A percentile compares a stretch with the other conserved stretches of the same genome.
phyloP scores from a whole-genome alignment of 1,284 basidiomycete species.

The Cutaneotrichosporon mucoides region DNA sequence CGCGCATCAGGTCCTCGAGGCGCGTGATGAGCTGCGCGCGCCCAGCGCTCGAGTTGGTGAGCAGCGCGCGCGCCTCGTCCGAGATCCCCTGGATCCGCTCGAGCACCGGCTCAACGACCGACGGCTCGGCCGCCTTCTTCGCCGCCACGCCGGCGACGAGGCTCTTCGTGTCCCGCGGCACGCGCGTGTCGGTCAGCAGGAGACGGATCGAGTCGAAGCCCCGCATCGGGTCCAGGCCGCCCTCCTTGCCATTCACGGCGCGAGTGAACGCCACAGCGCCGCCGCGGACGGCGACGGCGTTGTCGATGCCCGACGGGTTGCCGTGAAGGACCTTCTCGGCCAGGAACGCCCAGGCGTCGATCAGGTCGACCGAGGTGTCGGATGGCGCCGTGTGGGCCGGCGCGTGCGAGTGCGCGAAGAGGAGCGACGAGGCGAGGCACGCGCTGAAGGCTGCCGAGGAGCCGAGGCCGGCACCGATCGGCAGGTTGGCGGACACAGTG shows the following conservation, averaged over 20 bases:
- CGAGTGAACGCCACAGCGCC: slow-evolving; percentile 90
- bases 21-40: slow-evolving; percentile 58
- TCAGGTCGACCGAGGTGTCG: slow-evolving; percentile 66
- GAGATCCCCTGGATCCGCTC: slow-evolving; percentile 74
- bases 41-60: slow-evolving; percentile 59
- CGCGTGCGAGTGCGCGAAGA: slow-evolving; percentile 51
- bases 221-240: slow-evolving; percentile 77
- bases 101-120: slow-evolving; percentile 67
- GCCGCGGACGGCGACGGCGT: slow-evolving; percentile 88
- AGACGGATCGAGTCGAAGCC: slow-evolving; percentile 77
- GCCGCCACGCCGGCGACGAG: slow-evolving; percentile 77
- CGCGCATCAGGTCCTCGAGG: slow-evolving; percentile 62
- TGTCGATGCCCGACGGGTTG: slow-evolving; percentile 96
- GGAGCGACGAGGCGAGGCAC: slow-evolving; percentile 75
- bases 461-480: slow-evolving; percentile 92
- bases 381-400: slow-evolving; percentile 55
- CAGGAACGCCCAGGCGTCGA: slow-evolving; percentile 92
- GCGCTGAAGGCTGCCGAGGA: slow-evolving; percentile 94
- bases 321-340: slow-evolving; percentile 96
- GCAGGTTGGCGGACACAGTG: slow-evolving; percentile 82
- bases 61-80: slow-evolving; percentile 69
- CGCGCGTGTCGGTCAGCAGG: slow-evolving; percentile 86
- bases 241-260: slow-evolving; percentile 67
- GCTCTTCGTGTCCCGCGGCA: slow-evolving; percentile 89
- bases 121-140: slow-evolving; percentile 61